Conservation (phyloP, 495 filamentous ascomycete species). For the Xeromyces bisporus region DNA sequence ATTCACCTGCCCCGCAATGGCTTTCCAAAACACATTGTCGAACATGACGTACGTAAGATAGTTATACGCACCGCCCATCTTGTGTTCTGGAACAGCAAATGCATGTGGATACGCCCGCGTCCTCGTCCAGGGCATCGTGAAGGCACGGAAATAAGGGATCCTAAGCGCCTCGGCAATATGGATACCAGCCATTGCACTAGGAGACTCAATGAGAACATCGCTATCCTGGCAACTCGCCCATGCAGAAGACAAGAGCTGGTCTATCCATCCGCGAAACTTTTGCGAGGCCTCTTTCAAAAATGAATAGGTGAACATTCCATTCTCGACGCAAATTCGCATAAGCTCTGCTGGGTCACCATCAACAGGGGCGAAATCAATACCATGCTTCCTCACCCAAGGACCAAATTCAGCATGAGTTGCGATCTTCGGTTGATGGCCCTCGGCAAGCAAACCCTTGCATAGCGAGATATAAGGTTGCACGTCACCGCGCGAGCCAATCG, state of each 20-base stretch:
- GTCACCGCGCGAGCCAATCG: conserved; percentile 89
- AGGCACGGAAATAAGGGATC: conserved; percentile 94
- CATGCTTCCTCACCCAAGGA: conserved; percentile 73
- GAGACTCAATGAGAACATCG: conserved; percentile 85
- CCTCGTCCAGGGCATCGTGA: conserved; percentile 97
- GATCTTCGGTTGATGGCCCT: conserved; percentile 76
- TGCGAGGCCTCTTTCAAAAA: conserved; percentile 75
- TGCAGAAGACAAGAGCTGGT: conserved; percentile 67
- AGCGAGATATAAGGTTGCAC: conserved; percentile 96
- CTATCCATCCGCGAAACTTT: conserved; percentile 90
- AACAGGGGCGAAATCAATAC: conserved; percentile 79
- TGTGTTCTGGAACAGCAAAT: conserved; percentile 84
- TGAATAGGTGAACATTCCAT: conserved; percentile 90
- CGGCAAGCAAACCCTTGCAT: conserved; percentile 74
- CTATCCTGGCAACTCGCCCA: conserved; percentile 75
- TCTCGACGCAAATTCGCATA: conserved; percentile 89
- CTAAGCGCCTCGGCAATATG: conserved; percentile 92
- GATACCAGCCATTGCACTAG: conserved; percentile 95
- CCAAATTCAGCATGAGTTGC: conserved; percentile 86
- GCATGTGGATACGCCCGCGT: conserved; percentile 94
- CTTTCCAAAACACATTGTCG: conserved; percentile 92
- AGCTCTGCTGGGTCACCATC: conserved; percentile 87
- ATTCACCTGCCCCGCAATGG: conserved; percentile 82
- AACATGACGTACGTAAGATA: conserved; percentile 94
- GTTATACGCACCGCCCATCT: conserved; percentile 90